Evolutionary conservation across 192 early-diverging fungal genomes (phyloP), one percentile per base, ranked within the genome.

Genomic region (Backusella circina): DNA sequence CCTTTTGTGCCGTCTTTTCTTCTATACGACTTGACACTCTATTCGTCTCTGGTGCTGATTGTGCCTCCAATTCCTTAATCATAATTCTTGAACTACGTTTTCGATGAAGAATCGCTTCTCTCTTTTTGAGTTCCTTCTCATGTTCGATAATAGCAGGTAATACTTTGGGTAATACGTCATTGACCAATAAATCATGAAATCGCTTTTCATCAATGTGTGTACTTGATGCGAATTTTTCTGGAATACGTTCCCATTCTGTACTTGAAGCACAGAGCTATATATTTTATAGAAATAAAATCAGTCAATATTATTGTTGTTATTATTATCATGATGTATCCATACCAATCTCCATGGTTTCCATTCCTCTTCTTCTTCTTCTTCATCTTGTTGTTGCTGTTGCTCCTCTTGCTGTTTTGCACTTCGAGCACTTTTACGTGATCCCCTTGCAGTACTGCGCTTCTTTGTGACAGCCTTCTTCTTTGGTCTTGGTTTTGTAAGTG

Each of bases 231-330:
- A 91, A 94, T 21, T 82, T 61, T n/a, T 72, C 72, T 6, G 91
- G 86, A 83, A 93, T 93, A 2, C 81, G 73, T 35, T 82, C 71
- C 93, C 93, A 94, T 23, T 93, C 91, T 13, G 77, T 75, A 0
- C 72, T 72, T 10, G 90, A 88, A 10, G 74, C 65, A 76, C 92
- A 93, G 0, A 90, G 82, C 65, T 81, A 81, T 68, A 16, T 70
- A 39, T 23, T 70, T 7, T 31, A 30, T 31, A 28, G 32, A 4
- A 39, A 69, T 37, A 26, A 21, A 41, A 32, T 26, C 3, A 30
- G 10, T 70, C 36, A 5, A 5, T 44, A 44, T 50, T 39, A 12
- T 71, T 32, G n/a, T n/a, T n/a, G n/a, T 50, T 71, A 74, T 39
- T 30, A 23, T n/a, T 18, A 8, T 0, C 0, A 18, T 41, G 33